phyloP scores from a whole-genome alignment of 225 moss, liverwort and hornwort species.

The Physcomitrellopsis africana region DNA sequence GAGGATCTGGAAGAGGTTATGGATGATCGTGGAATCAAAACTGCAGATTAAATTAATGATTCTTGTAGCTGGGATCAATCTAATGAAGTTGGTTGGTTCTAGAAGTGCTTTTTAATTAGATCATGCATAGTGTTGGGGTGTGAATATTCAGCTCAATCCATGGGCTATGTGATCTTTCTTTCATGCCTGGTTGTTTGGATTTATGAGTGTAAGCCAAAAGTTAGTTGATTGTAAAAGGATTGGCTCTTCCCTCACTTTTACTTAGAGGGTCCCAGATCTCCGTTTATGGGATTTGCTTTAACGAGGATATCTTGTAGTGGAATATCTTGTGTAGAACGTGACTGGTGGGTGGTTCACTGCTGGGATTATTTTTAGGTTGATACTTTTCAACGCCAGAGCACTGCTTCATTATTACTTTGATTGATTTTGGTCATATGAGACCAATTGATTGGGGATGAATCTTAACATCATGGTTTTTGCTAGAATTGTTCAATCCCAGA shows the following conservation, averaged over 20 bases:
- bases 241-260: slow-evolving; percentile 31
- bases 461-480: neutral
- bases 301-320: slow-evolving; percentile 13
- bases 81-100: no score
- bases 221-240: slow-evolving; percentile 24
- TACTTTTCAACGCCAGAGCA: slow-evolving; percentile 9
- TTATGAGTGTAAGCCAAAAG: slow-evolving; percentile 23
- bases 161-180: slow-evolving; percentile 23
- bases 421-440: neutral
- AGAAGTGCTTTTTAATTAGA: neutral
- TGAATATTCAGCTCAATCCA: slow-evolving; percentile 21
- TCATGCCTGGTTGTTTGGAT: slow-evolving; percentile 18
- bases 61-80: slow-evolving; percentile 2
- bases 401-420: slow-evolving; percentile 17
- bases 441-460: no score
- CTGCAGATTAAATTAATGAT: slow-evolving; percentile 3
- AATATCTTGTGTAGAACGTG: neutral
- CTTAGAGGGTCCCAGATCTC: slow-evolving; percentile 19
- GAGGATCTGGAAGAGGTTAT: slow-evolving; percentile 73
- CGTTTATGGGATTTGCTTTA: slow-evolving; percentile 7
- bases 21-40: slow-evolving; percentile 51
- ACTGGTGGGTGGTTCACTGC: slow-evolving; percentile 12
- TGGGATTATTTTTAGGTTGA: slow-evolving; percentile 12
- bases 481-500: neutral
- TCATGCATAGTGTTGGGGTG: slow-evolving; percentile 20